Percentiles rank a stretch among this genome's conserved stretches.
These are phyloP conservation scores for Pouteria glomerata DNA, from an alignment of 148 eudicot genomes.

Conservation along the genomic window DNA sequence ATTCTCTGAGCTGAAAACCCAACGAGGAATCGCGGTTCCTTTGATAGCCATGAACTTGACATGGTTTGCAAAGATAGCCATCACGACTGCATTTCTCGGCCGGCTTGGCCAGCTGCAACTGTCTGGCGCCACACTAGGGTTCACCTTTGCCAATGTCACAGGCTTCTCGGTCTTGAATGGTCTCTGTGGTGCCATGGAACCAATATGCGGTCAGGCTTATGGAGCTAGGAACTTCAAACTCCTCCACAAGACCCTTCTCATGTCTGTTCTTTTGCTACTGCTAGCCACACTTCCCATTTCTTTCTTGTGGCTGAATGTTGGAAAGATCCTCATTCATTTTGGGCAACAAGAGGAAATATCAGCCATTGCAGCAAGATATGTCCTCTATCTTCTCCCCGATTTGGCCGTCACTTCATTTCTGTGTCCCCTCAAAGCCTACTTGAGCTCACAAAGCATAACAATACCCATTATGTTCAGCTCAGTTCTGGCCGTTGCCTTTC, in stretches of 20 bases:
- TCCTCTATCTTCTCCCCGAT: conserved; percentile 64
- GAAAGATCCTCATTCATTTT: conserved; percentile 45
- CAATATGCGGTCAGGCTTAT: conserved; percentile 89
- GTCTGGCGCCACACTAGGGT: conserved; percentile 72
- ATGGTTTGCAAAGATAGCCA: conserved; percentile 64
- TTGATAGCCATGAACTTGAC: conserved; percentile 60
- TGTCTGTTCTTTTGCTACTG: conserved; percentile 51
- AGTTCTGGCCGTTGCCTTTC: conserved; percentile 41
- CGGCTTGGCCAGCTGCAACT: conserved; percentile 67
- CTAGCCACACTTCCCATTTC: conserved; percentile 44
- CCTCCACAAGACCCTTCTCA: conserved; percentile 73
- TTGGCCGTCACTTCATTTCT: conserved; percentile 56
- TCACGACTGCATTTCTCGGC: conserved; percentile 71
- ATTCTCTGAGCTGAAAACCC: conserved; percentile 47
- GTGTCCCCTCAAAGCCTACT: conserved; percentile 67
- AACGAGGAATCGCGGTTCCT: conserved; percentile 49
- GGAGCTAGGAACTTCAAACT: conserved; percentile 77
- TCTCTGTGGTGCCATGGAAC: conserved; percentile 80
- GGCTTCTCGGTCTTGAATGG: conserved; percentile 76
- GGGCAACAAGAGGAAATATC: conserved; percentile 70
- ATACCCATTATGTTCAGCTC: conserved; percentile 70
- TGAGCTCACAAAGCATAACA: conserved; percentile 65
- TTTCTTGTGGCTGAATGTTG: conserved; percentile 72
- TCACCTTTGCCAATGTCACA: conserved; percentile 80
- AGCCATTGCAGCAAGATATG: conserved; percentile 37